Evolutionary conservation across 1,139 yeast genomes (phyloP), one percentile per base, ranked within the genome.

Genomic region (Hansenula anomala): DNA sequence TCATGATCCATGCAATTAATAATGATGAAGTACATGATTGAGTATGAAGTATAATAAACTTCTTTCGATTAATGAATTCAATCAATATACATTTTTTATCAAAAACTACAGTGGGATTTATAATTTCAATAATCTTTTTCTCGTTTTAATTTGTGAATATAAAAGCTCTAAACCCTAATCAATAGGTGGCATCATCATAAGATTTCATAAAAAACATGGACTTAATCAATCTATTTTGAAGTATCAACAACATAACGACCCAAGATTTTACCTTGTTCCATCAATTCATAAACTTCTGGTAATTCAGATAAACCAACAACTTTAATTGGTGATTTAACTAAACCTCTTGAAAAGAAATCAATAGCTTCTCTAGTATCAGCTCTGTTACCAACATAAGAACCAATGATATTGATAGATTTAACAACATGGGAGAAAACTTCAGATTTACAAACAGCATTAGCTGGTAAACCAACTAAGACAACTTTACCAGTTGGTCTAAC

Each of bases 341-440:
- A 66, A 48, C 84, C 84, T 69, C 84, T 71, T 52, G 68, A 41
- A 62, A 77, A 78, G 73, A 78, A 78, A 56, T 78, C 84, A 55
- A 78, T 65, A 48, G 85, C 84, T 65, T 78, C 83, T 52, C 80
- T 73, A 48, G 82, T 69, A 61, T 78, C 84, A 51, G 83, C 82
- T 70, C 85, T 73, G 76, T 78, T 78, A 61, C 85, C 85, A 47
- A 78, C 84, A 58, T 78, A 78, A 47, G 84, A 78, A 59, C 84
- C 85, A 47, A 61, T 73, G 55, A 78, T 75, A 47, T 64, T 60
- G 58, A 75, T 64, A 43, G 81, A 72, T 60, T 67, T 77, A 46
- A 75, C 74, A 47, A 78, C 84, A 44, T 78, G 66, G 45, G 67
- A 64, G 61, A 78, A 78, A 34, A 78, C 79, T 44, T 73, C 70